A percentile compares a stretch with the other conserved stretches of the same genome.
Evolutionary conservation across 257 asterid genomes (phyloP).

Genomic region (Plectranthus barbatus): DNA sequence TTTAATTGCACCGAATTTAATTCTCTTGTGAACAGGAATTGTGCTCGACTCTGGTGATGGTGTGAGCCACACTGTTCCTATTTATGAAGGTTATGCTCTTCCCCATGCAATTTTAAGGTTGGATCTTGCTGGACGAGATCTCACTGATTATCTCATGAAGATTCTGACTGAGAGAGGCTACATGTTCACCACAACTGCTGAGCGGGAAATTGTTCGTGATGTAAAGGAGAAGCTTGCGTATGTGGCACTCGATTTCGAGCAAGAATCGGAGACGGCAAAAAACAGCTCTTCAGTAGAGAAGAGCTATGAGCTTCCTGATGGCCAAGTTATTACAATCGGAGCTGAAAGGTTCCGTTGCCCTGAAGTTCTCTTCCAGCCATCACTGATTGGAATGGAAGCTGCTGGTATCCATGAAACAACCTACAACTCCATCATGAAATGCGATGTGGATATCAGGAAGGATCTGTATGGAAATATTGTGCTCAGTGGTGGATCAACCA

Average conservation of each 20-base stretch:
- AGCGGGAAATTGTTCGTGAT: constrained; percentile 39
- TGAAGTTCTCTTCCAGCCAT: constrained; percentile 38
- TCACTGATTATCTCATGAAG: constrained; percentile 34
- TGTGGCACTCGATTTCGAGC: constrained; percentile 35
- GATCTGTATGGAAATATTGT: constrained; percentile 58
- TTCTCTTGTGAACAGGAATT: constrained; percentile 19
- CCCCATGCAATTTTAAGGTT: constrained; percentile 32
- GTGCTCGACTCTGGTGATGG: constrained; percentile 42
- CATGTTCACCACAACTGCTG: constrained; percentile 32
- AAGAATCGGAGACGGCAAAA: constrained; percentile 33
- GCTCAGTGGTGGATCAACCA: constrained; percentile 70
- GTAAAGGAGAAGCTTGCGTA: constrained; percentile 38
- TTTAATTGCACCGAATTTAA: neutral
- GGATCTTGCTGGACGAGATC: constrained; percentile 40
- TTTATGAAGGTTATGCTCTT: constrained; percentile 36
- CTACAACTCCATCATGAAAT: constrained; percentile 49
- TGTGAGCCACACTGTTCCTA: constrained; percentile 38
- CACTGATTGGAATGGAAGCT: constrained; percentile 34
- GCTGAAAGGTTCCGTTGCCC: constrained; percentile 45
- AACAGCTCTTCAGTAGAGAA: constrained; percentile 31
- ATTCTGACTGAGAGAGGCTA: constrained; percentile 35
- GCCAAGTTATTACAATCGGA: constrained; percentile 30
- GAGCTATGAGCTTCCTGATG: constrained; percentile 36
- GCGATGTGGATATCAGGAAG: constrained; percentile 50
- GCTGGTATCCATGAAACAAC: constrained; percentile 39